Percentiles rank a stretch among this genome's conserved stretches.
Evolutionary conservation across 805 yeast species (phyloP).

Genomic region (Candida easanensis): DNA sequence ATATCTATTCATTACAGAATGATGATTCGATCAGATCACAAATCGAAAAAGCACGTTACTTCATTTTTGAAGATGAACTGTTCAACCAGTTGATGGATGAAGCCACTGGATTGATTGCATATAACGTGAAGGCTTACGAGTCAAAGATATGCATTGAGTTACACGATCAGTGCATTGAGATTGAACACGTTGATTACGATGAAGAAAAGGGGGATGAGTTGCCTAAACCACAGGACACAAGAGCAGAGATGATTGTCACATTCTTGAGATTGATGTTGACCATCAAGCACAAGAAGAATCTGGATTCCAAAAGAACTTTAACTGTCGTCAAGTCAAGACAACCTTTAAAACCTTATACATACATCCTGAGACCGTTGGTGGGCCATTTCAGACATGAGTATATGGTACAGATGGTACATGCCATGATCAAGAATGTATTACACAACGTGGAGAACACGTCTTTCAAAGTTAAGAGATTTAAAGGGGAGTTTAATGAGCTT

Average conservation of each 20-base stretch:
- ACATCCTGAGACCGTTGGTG: constrained; percentile 53
- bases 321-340: constrained; percentile 13
- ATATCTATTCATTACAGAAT: constrained; percentile 18
- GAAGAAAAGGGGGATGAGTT: constrained; percentile 30
- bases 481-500: constrained; percentile 19
- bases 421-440: constrained; percentile 14
- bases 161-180: constrained; percentile 63
- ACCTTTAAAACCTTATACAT: constrained; percentile 38
- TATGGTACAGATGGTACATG: constrained; percentile 29
- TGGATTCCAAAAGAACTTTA: constrained; percentile 26
- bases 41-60: constrained; percentile 65
- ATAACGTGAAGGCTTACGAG: constrained; percentile 61
- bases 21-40: constrained; percentile 46
- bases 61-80: constrained; percentile 85
- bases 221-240: constrained; percentile 41
- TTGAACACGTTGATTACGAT: constrained; percentile 54
- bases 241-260: constrained; percentile 34
- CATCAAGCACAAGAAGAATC: constrained; percentile 37
- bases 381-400: constrained; percentile 57
- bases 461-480: constrained; percentile 18
- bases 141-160: constrained; percentile 65
- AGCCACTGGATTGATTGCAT: constrained; percentile 63
- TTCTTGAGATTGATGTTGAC: constrained; percentile 35
- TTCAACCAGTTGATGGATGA: constrained; percentile 77
- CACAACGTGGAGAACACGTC: constrained; percentile 5